Base-by-base conservation (phyloP, 2,329 filamentous ascomycete genomes). In the Neopestalotiopsis sp. region DNA sequence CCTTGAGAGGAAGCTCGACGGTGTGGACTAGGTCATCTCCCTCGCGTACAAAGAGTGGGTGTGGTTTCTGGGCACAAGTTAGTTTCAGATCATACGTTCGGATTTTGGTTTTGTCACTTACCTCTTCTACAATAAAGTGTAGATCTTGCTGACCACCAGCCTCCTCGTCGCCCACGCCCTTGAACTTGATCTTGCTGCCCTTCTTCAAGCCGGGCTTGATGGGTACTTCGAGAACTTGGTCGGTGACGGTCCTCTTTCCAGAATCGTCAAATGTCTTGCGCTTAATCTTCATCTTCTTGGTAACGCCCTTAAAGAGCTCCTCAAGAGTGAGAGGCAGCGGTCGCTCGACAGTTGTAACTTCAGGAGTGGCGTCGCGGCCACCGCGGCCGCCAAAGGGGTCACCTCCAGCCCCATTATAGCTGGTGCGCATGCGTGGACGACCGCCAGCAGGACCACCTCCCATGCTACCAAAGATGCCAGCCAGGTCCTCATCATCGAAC, bases 221-320 rank as follows among this genome's bases (percentile, higher is more conserved):
- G 61, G 94, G 94, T 66, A 98, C 95, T 78, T 97, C 94, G 38
- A 99, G 84, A 20, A 98, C 94, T 76, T 95, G 93, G 75, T 99
- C 96, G 70, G 95, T 93, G 3, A 91, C 92, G 58, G 89, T 93
- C 74, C 94, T 90, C 85, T 97, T 97, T 69, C 94, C 94, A 0
- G 87, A 91, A 24, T 91, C 86, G 80, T 99, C 96, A 79, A 94
- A 98, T 20, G 92, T 94, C 89, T 98, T 98, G 77, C 95, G 90
- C 86, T 97, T 98, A 73, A 98, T 97, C 84, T 96, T 97, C 88
- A 99, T 94, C 87, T 97, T 98, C 89, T 99, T 99, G 63, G 92
- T 94, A 45, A 90, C 90, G 56, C 96, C 96, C 32, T 88, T 91
- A 84, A 90, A 98, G 71, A 98, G 83, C 77, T 99, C 96, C 80